Percentiles rank a stretch among this genome's conserved stretches.
Evolutionary conservation across 139 green algal genomes (phyloP).

Genomic region (Ulvella scutata): DNA sequence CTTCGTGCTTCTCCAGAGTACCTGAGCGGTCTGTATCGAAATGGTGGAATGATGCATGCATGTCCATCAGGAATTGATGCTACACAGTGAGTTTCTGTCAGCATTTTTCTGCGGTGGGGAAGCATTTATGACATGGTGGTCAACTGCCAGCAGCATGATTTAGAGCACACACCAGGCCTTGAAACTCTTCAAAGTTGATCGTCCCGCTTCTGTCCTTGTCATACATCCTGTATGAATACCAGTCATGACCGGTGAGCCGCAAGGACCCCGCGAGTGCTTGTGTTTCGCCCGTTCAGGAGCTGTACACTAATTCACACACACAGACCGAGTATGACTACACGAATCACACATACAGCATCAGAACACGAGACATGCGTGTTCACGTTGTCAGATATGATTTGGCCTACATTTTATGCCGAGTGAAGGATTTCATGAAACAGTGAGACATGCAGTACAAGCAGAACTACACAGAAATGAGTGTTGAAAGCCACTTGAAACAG

Average conservation of each 20-base stretch:
- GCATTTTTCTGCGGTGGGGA: neutral
- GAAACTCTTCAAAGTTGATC: constrained; percentile 15
- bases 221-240: constrained; percentile 15
- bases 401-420: too few species aligned
- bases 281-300: too few species aligned
- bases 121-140: neutral
- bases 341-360: too few species aligned
- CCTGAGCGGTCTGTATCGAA: constrained; percentile 9
- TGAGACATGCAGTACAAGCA: too few species aligned
- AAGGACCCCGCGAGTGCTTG: too few species aligned
- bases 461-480: too few species aligned
- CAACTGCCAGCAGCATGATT: neutral
- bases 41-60: constrained; percentile 10
- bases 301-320: too few species aligned
- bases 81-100: neutral
- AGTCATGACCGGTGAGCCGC: neutral
- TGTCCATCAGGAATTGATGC: constrained; percentile 15
- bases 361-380: too few species aligned
- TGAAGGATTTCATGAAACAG: too few species aligned
- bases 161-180: constrained; percentile 5
- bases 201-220: constrained; percentile 10
- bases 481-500: too few species aligned
- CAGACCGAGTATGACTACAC: too few species aligned
- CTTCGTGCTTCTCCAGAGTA: constrained; percentile 14
- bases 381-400: neutral